Base-by-base conservation (phyloP, 768 basidiomycete species). In the Filobasidium wieringae region DNA sequence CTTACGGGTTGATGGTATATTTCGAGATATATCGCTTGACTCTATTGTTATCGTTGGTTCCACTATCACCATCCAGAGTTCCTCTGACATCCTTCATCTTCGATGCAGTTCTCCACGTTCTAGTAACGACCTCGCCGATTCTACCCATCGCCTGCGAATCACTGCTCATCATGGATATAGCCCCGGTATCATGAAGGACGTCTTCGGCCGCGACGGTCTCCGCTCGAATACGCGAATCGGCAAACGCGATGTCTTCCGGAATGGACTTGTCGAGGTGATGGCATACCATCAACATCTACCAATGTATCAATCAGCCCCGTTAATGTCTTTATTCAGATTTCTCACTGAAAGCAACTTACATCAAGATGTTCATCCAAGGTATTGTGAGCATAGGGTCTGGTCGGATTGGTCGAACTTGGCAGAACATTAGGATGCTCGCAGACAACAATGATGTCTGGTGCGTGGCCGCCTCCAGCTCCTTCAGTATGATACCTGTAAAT, bases 111-210 rank as follows among this genome's bases (percentile, higher is more conserved):
- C 92, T 79, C 95, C 95, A 99, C 0, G 95, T 95, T 53, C 95
- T 77, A 43, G 84, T 81, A 1, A 89, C 77, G 17, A 97, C 93
- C 72, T 99, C 95, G 9, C 89, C 95, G 6, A 99, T 90, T 17
- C 93, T 82, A 9, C 93, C 92, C 95, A 99, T 97, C 0, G 95
- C 95, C 73, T 96, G 95, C 2, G 90, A 86, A 71, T 99, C 95
- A 2, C 88, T 90, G 63, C 85, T 87, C 64, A 96, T 92, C 83
- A 97, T 96, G 2, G 89, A 86, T 40, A 99, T 95, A 2, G 95
- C 91, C 2, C 95, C 95, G 1, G 74, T 80, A 67, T 93, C 91
- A 39, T 93, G 90, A 30, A 95, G 76, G 17, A 97, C 86, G 69
- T 99, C 95, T 72, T 99, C 95, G 1, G 95, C 95, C 0, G 95